A percentile compares a stretch with the other conserved stretches of the same genome.
Conservation (phyloP, 306 rosid genomes). For the Cicer pinnatifidum region DNA sequence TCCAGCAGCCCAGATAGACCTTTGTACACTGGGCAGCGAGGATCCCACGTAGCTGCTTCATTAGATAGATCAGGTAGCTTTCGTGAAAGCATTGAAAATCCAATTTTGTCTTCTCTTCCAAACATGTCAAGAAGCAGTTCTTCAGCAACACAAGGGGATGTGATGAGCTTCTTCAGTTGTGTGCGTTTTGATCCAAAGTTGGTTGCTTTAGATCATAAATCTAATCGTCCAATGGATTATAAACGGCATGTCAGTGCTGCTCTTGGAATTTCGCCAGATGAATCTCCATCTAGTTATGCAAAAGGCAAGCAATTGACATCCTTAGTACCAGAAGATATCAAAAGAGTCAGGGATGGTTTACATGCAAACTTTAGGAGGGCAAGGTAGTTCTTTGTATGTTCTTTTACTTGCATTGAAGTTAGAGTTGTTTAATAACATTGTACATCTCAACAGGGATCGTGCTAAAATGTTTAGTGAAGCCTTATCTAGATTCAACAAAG, state of each 20-base stretch:
- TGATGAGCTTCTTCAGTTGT: conserved; percentile 62
- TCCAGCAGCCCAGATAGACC: conserved; percentile 87
- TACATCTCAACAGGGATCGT: conserved; percentile 67
- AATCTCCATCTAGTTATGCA: conserved; percentile 75
- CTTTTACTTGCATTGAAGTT: conserved; percentile 43
- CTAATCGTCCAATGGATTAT: conserved; percentile 69
- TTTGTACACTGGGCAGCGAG: conserved; percentile 78
- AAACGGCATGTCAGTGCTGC: conserved; percentile 68
- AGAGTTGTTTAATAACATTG: conserved; percentile 45
- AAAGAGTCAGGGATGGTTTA: conserved; percentile 62
- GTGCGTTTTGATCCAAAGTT: conserved; percentile 71
- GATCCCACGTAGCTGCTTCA: conserved; percentile 79
- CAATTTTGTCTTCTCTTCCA: conserved; percentile 77
- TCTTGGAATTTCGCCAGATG: conserved; percentile 70
- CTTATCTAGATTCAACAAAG: conserved; percentile 72
- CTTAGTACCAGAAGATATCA: conserved; percentile 71
- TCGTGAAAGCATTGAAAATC: conserved; percentile 77
- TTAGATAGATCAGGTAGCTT: conserved; percentile 82
- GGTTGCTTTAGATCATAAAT: conserved; percentile 73
- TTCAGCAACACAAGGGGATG: conserved; percentile 64
- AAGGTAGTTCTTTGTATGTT: conserved; percentile 68
- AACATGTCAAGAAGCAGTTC: conserved; percentile 80
- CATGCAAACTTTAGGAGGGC: conserved; percentile 68
- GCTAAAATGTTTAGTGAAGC: conserved; percentile 70
- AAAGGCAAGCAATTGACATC: conserved; percentile 68